Evolutionary conservation across 768 basidiomycete species (phyloP), one percentile per base, ranked within the genome.

Genomic region (Pisolithus marmoratus): DNA sequence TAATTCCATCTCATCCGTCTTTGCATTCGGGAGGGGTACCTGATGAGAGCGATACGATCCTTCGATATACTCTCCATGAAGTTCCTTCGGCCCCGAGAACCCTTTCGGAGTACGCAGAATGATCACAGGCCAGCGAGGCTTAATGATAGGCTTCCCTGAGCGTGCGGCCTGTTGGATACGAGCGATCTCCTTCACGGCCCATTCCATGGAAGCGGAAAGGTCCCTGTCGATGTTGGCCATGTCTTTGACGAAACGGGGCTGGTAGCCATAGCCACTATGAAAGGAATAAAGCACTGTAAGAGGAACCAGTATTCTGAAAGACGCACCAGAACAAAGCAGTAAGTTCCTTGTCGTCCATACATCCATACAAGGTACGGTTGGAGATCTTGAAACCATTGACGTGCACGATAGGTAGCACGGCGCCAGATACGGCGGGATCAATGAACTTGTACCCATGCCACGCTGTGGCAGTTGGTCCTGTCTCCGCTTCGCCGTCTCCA

Each of bases 401-500:
- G 62, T 93, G 89, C 2, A 96, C 74, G 56, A 94, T 90, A 23
- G 92, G 93, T n/a, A 96, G 72, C 19, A 94, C 90, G 0, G 93
- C 91, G 19, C 93, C 92, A 3, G 85, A 87, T 69, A 94, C 92
- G 15, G 80, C 81, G 22, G 93, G 92, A 63, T 96, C 91, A 59
- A 94, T 81, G 64, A 86, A 96, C 73, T 96, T 94, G 81, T 76
- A 85, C 6, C 78, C 85, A 60, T 92, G 90, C 88, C 90, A 94
- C 19, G 86, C 85, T 15, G 77, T 73, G 6, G 87, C 86, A 36
- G 88, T 89, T 0, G 87, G 87, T 4, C 87, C 87, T 3, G 84
- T 84, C 66, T 90, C 87, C 4, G 85, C 83, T 69, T 94, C 92
- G 26, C 91, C 92, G 54, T 94, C 91, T 22, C 92, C 92, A n/a